phyloP scores from a whole-genome alignment of 2,329 filamentous ascomycete species.

The Colletotrichum melonis region DNA sequence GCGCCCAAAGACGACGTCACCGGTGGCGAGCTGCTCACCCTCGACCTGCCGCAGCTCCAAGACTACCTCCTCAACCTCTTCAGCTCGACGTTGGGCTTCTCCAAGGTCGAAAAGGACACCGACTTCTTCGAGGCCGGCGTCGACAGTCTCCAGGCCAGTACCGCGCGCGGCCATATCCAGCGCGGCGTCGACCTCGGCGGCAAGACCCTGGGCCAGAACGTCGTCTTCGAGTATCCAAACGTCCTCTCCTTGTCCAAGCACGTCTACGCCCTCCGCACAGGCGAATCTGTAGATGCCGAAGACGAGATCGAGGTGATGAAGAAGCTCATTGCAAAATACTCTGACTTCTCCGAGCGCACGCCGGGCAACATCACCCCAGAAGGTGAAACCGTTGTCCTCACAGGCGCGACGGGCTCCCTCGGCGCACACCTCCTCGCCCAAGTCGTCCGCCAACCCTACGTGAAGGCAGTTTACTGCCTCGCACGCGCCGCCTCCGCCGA shows the following conservation, averaged over 20 bases:
- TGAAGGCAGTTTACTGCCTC: conserved; percentile 62
- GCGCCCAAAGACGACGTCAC: conserved; percentile 19
- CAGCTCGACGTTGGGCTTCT: conserved; percentile 42
- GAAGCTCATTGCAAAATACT: conserved; percentile 51
- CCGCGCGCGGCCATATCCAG: conserved; percentile 54
- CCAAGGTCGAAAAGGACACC: conserved; percentile 41
- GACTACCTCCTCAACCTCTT: conserved; percentile 39
- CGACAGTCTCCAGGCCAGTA: conserved; percentile 59
- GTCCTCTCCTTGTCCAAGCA: conserved; percentile 48
- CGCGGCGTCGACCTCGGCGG: conserved; percentile 49
- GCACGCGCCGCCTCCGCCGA: conserved; percentile 55
- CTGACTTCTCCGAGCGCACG: conserved; percentile 42
- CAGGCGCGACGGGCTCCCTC: conserved; percentile 71
- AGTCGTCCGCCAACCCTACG: conserved; percentile 66
- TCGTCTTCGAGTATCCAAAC: conserved; percentile 55
- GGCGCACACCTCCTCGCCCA: conserved; percentile 69
- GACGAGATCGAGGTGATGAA: conserved; percentile 47
- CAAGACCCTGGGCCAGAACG: conserved; percentile 46
- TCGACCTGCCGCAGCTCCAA: conserved; percentile 40
- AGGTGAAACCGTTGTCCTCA: conserved; percentile 57
- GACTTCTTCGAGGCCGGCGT: conserved; percentile 58
- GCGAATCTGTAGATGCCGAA: conserved; percentile 21
- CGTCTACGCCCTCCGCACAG: conserved; percentile 40
- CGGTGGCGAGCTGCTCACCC: conserved; percentile 14
- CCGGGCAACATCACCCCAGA: conserved; percentile 40